phyloP scores from a whole-genome alignment of 768 basidiomycete genomes.

The Tulasnella sp. region DNA sequence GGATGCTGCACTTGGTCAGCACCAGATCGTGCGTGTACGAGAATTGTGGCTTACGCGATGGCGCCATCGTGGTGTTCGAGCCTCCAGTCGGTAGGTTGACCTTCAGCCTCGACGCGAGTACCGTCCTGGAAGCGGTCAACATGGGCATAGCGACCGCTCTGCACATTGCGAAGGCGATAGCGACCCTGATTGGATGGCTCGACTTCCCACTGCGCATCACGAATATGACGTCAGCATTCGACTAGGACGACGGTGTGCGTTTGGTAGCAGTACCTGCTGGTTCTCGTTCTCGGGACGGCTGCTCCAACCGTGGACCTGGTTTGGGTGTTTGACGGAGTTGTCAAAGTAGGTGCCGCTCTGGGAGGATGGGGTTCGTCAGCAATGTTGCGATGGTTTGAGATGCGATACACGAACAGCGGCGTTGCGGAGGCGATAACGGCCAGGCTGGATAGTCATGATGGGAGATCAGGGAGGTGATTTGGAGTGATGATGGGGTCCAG shows the following conservation, averaged over 20 bases:
- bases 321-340: background rate
- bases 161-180: background rate
- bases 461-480: background rate
- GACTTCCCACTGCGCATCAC: background rate
- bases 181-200: background rate
- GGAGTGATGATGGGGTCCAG: background rate
- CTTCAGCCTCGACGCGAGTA: background rate
- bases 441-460: background rate
- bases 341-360: constrained; percentile 9
- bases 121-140: background rate
- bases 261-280: background rate
- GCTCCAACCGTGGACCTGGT: background rate
- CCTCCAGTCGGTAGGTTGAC: background rate
- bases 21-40: too few relatives aligned
- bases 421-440: background rate
- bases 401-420: background rate
- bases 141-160: background rate
- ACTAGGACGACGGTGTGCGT: background rate
- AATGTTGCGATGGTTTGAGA: background rate
- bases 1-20: too few relatives aligned
- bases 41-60: background rate
- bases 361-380: background rate
- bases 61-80: background rate
- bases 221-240: background rate
- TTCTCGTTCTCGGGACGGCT: constrained; percentile 6